These are phyloP conservation scores for Acephala macrosclerotiorum DNA, from an alignment of 2,329 filamentous ascomycete genomes.

Conservation along the genomic window DNA sequence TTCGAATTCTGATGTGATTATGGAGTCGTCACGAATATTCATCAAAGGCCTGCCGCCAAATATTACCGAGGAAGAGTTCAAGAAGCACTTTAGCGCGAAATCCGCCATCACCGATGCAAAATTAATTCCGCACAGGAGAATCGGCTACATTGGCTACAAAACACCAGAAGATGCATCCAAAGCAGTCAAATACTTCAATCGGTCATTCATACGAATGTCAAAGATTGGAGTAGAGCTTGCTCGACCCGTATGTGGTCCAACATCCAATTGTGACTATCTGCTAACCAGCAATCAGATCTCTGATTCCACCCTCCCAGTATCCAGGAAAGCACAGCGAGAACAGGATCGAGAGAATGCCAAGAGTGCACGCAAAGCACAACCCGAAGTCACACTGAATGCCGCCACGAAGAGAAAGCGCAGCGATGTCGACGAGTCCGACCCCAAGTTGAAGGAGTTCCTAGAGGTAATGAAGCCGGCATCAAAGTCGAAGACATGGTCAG, in stretches of 20 bases:
- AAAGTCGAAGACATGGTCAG: slow-evolving; percentile 69
- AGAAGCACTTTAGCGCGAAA: slow-evolving; percentile 83
- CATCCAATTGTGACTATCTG: background rate
- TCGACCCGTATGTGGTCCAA: slow-evolving; percentile 67
- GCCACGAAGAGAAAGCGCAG: slow-evolving; percentile 71
- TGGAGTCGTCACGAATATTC: slow-evolving; percentile 71
- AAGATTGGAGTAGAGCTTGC: slow-evolving; percentile 91
- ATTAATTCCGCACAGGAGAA: slow-evolving; percentile 86
- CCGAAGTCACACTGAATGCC: slow-evolving; percentile 47
- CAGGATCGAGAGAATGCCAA: slow-evolving; percentile 41
- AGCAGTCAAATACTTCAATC: slow-evolving; percentile 95
- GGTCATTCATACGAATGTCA: slow-evolving; percentile 93
- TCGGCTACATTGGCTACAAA: slow-evolving; percentile 96
- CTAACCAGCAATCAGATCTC: slow-evolving; percentile 42
- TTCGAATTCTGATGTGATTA: slow-evolving; percentile 17
- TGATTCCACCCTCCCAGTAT: slow-evolving; percentile 46
- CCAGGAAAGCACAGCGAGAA: slow-evolving; percentile 48
- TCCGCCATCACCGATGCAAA: slow-evolving; percentile 88
- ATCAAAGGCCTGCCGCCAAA: slow-evolving; percentile 86
- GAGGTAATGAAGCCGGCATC: slow-evolving; percentile 78
- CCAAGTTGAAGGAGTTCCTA: slow-evolving; percentile 86
- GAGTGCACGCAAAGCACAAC: slow-evolving; percentile 30
- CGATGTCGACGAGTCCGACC: slow-evolving; percentile 67
- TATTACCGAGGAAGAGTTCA: slow-evolving; percentile 84
- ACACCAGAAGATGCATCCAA: slow-evolving; percentile 78